A percentile compares a stretch with the other conserved stretches of the same genome.
These are phyloP conservation scores for Xylaria sp. DNA, from an alignment of 2,329 filamentous ascomycete species.

Conservation along the genomic window DNA sequence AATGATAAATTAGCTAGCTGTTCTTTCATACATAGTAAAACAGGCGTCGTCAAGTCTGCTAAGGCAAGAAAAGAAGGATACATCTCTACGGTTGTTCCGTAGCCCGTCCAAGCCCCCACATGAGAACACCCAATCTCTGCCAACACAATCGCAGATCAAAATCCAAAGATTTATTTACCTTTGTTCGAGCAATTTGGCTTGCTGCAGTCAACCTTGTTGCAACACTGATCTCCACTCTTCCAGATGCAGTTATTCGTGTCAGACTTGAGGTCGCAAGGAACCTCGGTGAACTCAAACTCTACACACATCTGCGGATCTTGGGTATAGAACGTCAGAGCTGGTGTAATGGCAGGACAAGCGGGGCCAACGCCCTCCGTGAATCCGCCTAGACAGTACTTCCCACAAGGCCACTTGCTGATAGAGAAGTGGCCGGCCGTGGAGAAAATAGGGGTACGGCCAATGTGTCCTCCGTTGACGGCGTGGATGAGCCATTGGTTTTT, in stretches of 20 bases:
- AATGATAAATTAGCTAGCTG: conserved; percentile 27
- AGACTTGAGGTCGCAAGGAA: conserved; percentile 29
- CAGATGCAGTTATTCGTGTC: conserved; percentile 32
- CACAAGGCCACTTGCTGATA: conserved; percentile 33
- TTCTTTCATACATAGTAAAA: conserved; percentile 16
- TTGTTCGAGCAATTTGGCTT: conserved; percentile 11
- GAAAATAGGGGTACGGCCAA: conserved; percentile 24
- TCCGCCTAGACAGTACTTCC: conserved; percentile 33
- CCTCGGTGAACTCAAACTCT: conserved; percentile 29
- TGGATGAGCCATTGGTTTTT: conserved; percentile 30
- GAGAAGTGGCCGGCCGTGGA: conserved; percentile 29
- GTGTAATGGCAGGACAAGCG: conserved; percentile 24
- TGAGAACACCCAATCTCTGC: not conserved
- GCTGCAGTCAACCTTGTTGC: conserved; percentile 26
- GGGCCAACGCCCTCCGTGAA: conserved; percentile 25
- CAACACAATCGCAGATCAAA: not conserved
- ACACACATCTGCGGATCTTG: conserved; percentile 32
- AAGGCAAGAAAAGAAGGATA: conserved; percentile 1
- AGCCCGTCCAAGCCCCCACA: not conserved
- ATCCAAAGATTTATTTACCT: conserved; percentile 29
- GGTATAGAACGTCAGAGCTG: conserved; percentile 29
- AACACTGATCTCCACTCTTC: conserved; percentile 28
- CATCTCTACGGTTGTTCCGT: not conserved
- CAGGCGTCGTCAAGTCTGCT: not conserved
- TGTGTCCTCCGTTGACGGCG: conserved; percentile 23